Conservation (phyloP, 1,284 basidiomycete species). For the Naganishia sp. region DNA sequence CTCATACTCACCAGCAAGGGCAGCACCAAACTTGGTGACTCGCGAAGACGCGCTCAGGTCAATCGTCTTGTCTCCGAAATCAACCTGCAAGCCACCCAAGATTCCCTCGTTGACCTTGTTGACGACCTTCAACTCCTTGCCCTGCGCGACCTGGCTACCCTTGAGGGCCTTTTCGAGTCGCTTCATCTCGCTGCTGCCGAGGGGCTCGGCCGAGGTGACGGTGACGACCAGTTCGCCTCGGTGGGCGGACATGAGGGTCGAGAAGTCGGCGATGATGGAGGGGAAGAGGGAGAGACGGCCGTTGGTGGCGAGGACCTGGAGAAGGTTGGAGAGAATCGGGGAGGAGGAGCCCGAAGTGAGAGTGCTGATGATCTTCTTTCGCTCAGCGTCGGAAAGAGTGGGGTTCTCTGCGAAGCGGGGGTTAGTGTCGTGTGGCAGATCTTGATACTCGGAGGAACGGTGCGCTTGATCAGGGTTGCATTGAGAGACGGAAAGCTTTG, state of each 20-base stretch:
- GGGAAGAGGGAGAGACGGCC: constrained; percentile 81
- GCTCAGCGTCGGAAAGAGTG: constrained; percentile 78
- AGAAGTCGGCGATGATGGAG: constrained; percentile 88
- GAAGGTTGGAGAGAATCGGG: constrained; percentile 89
- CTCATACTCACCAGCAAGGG: constrained; percentile 44
- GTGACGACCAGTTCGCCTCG: constrained; percentile 90
- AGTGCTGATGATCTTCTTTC: constrained; percentile 66
- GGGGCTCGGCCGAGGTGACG: constrained; percentile 81
- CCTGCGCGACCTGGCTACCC: constrained; percentile 77
- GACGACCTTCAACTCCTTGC: constrained; percentile 79
- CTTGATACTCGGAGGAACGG: not conserved
- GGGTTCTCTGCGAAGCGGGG: constrained; percentile 64
- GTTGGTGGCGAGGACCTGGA: constrained; percentile 88
- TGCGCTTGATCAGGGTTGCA: not conserved
- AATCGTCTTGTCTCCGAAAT: constrained; percentile 97
- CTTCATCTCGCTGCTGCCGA: constrained; percentile 64
- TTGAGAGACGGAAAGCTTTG: not conserved
- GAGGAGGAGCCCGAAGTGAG: constrained; percentile 67
- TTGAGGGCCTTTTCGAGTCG: constrained; percentile 81
- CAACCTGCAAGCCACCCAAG: constrained; percentile 87
- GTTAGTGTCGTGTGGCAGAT: not conserved
- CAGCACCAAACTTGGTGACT: constrained; percentile 90
- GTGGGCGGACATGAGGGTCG: constrained; percentile 83
- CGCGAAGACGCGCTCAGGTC: constrained; percentile 91
- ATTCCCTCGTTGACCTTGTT: constrained; percentile 92